Evolutionary conservation across 2,329 filamentous ascomycete genomes (phyloP), one percentile per base, ranked within the genome.

Genomic region (Monascus ruber): DNA sequence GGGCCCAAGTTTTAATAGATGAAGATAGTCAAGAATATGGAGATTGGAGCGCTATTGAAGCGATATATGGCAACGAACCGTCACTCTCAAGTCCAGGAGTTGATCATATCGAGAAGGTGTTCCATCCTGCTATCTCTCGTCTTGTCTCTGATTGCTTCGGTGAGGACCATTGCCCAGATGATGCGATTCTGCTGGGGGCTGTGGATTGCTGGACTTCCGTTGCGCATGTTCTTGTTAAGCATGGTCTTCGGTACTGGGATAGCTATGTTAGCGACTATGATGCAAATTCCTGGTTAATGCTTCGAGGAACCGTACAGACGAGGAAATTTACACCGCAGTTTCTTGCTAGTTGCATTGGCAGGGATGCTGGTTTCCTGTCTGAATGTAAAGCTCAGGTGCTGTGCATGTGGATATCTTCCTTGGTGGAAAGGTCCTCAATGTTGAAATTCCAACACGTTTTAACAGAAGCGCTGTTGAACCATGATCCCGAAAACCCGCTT

Each of bases 21-120:
- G 76, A 79, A 38, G 77, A 81, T 38, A 80, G 76, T 45, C 77
- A 81, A 52, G 76, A 80, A 35, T 80, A 77, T 49, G 76, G 76
- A 26, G 74, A 77, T 42, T 75, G 71, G 61, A 62, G 68, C 24
- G 74, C 66, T 17, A 61, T 79, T 36, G 69, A 74, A 41, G 69
- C 72, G 31, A 51, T 57, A 3, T 59, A 64, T 33, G 47, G 57
- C 5, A 56, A 60, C 25, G 51, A 59, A 31, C 34, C 36, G 26
- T 40, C 49, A 26, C 40, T 49, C 31, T 34, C 49, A 9, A 47
- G 44, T 25, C 45, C 49, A 36, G 55, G 47, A 24, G 49, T 62
- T 29, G 49, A 53, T 34, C 51, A 58, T 35, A 50, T 70, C 27
- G 52, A 69, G 25, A 59, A 62, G 11, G 58, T 63, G 26, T 56